Base-by-base conservation (phyloP, 2,329 filamentous ascomycete species). In the Hypoxylon sp. region DNA sequence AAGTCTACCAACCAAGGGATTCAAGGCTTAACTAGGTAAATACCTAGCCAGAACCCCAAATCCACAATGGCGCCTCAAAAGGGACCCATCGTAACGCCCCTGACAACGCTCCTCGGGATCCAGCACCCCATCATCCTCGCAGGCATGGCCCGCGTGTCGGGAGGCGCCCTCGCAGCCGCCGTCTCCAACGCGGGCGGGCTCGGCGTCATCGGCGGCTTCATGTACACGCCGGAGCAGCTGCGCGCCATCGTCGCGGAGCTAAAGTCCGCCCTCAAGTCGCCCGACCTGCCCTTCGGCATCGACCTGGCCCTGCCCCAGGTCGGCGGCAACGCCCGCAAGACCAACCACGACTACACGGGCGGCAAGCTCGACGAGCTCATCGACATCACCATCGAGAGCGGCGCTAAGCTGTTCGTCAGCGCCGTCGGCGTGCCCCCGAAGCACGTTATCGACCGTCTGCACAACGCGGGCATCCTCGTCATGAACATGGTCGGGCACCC, bases 401-500 rank as follows among this genome's bases (percentile, higher is more conserved):
- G 93, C n/a, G 93, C 95, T 6, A 89, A 85, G 76, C 82, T 98
- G 52, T 98, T 98, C 77, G 93, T 98, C 45, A 90, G 86, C 57
- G 95, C 95, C 1, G 94, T 98, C 0, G 95, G 95, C 7, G 91
- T 98, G 21, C 95, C 95, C 14, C 93, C 94, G 0, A 82, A 83
- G 49, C 80, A 83, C 63, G 88, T 94, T 3, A 91, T 98, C 63
- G 89, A 93, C 72, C 83, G 89, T 49, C 84, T 98, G 48, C 95
- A 98, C 76, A 85, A 86, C 7, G 91, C 91, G 0, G 92, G 92
- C 0, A 92, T 98, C 43, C 78, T 97, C 65, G 86, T 98, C 36
- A 98, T 98, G 94, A 98, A 98, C 79, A 98, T 98, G 94, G 94
- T 98, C 19, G 95, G 95, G 0, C 92, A 94, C 74, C 94, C 95